These are phyloP conservation scores for Ceratocystis cacaofunesta DNA, from an alignment of 2,329 filamentous ascomycete genomes.

Conservation along the genomic window DNA sequence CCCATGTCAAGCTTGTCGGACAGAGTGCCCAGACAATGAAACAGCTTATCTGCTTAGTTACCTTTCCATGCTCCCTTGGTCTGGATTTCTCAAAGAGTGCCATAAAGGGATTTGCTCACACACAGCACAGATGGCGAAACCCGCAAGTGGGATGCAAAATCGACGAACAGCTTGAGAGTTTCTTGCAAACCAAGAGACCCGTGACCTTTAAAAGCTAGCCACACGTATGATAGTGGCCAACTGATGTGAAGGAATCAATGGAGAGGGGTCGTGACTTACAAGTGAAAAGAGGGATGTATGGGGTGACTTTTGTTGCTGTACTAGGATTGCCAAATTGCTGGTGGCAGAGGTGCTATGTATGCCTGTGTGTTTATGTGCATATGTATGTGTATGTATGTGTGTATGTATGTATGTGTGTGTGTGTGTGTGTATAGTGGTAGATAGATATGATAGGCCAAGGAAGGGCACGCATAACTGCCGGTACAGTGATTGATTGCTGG, in stretches of 20 bases:
- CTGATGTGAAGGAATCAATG: not conserved
- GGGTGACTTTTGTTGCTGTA: not conserved
- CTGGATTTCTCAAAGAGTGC: not conserved
- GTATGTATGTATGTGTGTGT: not conserved
- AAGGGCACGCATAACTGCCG: not conserved
- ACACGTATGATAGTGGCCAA: not conserved
- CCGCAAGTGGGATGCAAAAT: not conserved
- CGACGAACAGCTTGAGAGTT: not conserved
- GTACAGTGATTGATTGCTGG: not conserved
- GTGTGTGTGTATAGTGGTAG: not conserved
- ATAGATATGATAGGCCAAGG: not conserved
- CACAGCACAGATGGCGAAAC: not conserved
- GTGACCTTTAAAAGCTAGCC: not conserved
- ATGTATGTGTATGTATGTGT: not conserved
- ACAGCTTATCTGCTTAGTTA: constrained; percentile 3
- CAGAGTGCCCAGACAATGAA: constrained; percentile 7
- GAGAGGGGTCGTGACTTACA: constrained; percentile 1
- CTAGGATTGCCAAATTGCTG: not conserved
- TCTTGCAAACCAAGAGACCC: not conserved
- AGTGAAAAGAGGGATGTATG: not conserved
- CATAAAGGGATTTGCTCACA: not conserved
- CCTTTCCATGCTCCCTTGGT: not conserved
- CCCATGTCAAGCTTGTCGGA: constrained; percentile 12
- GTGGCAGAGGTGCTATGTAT: not conserved
- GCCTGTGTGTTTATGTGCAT: not conserved